A percentile compares a stretch with the other conserved stretches of the same genome.
Conservation (phyloP, 208 protist genomes). For the Strigomonas galati region DNA sequence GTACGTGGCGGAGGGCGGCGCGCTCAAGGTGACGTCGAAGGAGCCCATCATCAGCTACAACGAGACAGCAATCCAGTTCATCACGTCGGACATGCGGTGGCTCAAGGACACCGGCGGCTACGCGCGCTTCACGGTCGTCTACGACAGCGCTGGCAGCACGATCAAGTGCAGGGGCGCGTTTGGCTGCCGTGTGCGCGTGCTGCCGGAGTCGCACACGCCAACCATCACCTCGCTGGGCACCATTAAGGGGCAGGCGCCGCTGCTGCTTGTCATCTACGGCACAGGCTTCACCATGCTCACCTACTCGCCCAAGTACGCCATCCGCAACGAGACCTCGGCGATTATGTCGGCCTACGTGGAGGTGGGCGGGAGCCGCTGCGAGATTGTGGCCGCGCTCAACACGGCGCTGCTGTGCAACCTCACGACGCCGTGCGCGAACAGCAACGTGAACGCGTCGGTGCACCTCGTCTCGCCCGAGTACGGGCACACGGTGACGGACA, state of each 20-base stretch:
- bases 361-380: constrained; percentile 24
- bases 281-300: constrained; percentile 33
- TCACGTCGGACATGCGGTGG: constrained; percentile 18
- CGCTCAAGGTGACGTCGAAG: background rate
- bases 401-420: constrained; percentile 34
- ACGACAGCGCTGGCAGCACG: background rate
- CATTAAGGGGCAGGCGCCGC: constrained; percentile 33
- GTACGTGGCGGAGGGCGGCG: background rate
- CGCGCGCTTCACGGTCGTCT: constrained; percentile 5
- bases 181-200: constrained; percentile 15
- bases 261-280: constrained; percentile 34
- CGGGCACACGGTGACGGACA: constrained; percentile 15
- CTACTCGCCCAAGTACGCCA: constrained; percentile 17
- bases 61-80: background rate
- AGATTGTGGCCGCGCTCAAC: constrained; percentile 30
- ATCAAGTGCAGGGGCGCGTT: too few relatives aligned
- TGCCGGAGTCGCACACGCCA: constrained; percentile 18
- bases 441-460: constrained; percentile 18
- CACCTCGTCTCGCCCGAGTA: constrained; percentile 25
- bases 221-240: constrained; percentile 29
- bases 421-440: constrained; percentile 21
- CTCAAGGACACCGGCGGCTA: constrained; percentile 14
- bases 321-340: background rate
- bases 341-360: constrained; percentile 25
- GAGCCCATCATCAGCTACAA: constrained; percentile 1